Evolutionary conservation across 129 eudicot genomes (phyloP).

Genomic region (Daucus carota): DNA sequence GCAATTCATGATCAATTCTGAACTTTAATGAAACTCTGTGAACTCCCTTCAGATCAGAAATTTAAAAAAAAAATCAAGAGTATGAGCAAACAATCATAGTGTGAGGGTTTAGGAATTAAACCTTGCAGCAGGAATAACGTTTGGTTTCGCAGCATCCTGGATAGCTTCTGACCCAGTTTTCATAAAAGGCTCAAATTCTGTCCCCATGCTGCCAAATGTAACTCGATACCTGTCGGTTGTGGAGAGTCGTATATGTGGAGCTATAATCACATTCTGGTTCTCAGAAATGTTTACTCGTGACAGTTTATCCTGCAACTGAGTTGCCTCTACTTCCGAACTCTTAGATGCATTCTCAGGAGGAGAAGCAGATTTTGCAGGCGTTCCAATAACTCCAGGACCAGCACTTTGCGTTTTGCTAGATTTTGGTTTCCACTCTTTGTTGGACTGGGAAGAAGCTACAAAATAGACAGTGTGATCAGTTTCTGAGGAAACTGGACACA

Average conservation of each 20-base stretch:
- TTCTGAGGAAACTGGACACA: neutral
- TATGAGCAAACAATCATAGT: neutral
- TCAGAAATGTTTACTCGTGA: conserved; percentile 39
- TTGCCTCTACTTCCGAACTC: conserved; percentile 27
- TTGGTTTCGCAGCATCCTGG: conserved; percentile 30
- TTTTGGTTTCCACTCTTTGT: conserved; percentile 98
- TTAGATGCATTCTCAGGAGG: conserved; percentile 38
- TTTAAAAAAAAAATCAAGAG: neutral
- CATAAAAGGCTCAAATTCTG: conserved; percentile 29
- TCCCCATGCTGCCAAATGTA: conserved; percentile 77
- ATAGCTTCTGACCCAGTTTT: conserved; percentile 29
- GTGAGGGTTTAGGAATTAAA: conserved; percentile 18
- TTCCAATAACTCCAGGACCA: conserved; percentile 64
- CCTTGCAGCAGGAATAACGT: conserved; percentile 50
- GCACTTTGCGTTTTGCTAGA: conserved; percentile 46
- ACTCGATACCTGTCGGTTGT: conserved; percentile 62
- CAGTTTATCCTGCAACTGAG: conserved; percentile 39
- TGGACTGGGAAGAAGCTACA: conserved; percentile 54
- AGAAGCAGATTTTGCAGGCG: conserved; percentile 44
- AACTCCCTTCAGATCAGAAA: neutral
- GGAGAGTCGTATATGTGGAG: conserved; percentile 85
- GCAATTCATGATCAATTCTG: neutral
- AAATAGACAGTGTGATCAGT: neutral
- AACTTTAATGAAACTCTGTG: neutral
- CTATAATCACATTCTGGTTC: conserved; percentile 78